Conservation (phyloP, 2,329 filamentous ascomycete genomes). For the Lizonia empirigonia region DNA sequence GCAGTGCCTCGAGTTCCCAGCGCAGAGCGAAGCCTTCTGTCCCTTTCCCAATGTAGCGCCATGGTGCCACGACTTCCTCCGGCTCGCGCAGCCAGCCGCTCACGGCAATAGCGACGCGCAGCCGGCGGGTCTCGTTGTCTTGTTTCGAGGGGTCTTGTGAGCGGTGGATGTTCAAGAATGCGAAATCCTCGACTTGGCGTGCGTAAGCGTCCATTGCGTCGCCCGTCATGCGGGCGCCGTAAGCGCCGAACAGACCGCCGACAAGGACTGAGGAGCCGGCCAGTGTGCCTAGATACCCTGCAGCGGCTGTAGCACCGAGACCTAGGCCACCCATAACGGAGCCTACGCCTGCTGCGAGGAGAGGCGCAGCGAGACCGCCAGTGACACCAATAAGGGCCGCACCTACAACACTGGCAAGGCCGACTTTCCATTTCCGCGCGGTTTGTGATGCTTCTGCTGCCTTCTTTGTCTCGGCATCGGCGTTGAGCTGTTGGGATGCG, state of each 20-base stretch:
- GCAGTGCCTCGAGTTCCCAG: constrained; percentile 80
- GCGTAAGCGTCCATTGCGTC: constrained; percentile 90
- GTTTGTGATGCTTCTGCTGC: constrained; percentile 69
- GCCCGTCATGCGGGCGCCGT: constrained; percentile 79
- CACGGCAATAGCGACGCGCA: constrained; percentile 83
- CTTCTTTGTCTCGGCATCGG: constrained; percentile 76
- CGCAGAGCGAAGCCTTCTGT: constrained; percentile 82
- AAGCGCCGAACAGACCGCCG: constrained; percentile 89
- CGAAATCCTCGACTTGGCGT: constrained; percentile 86
- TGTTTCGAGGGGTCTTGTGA: constrained; percentile 55
- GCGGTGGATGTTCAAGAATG: constrained; percentile 71
- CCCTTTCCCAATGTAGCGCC: constrained; percentile 74
- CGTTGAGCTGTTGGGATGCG: constrained; percentile 71
- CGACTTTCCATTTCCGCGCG: constrained; percentile 78
- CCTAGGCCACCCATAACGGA: constrained; percentile 78
- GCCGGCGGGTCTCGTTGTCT: constrained; percentile 54
- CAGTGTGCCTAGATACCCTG: constrained; percentile 78
- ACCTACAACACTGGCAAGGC: constrained; percentile 84
- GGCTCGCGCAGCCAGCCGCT: constrained; percentile 79
- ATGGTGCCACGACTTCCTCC: constrained; percentile 75
- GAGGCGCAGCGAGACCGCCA: constrained; percentile 75
- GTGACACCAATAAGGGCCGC: constrained; percentile 86
- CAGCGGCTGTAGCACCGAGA: constrained; percentile 73
- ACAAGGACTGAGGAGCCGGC: constrained; percentile 80
- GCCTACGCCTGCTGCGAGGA: constrained; percentile 80